Evolutionary conservation across 1,284 basidiomycete species (phyloP).

Genomic region (Butyriboletus regius): DNA sequence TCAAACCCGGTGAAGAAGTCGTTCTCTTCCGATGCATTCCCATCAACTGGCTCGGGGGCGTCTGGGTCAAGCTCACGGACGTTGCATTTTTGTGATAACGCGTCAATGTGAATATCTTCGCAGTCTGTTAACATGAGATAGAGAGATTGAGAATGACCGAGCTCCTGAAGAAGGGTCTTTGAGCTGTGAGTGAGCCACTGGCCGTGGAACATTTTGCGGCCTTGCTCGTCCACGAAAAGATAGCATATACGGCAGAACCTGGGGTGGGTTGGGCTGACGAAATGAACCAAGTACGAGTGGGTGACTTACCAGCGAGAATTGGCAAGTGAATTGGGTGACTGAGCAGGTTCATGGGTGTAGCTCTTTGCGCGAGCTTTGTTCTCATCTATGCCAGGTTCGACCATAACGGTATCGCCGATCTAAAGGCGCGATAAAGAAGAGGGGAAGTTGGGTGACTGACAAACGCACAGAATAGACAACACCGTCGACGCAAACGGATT

Average conservation of each 20-base stretch:
- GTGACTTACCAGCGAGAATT: conserved; percentile 47
- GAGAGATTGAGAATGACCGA: conserved; percentile 52
- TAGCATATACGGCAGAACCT: conserved; percentile 63
- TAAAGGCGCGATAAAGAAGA: conserved; percentile 22
- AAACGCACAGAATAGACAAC: conserved; percentile 45
- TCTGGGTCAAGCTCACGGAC: conserved; percentile 38
- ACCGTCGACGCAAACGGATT: conserved; percentile 48
- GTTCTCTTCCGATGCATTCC: conserved; percentile 36
- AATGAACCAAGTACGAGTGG: neutral
- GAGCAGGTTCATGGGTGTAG: conserved; percentile 32
- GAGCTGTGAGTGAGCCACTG: conserved; percentile 63
- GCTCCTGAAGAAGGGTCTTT: conserved; percentile 57
- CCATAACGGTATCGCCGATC: conserved; percentile 57
- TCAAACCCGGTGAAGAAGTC: conserved; percentile 50
- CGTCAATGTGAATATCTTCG: conserved; percentile 43
- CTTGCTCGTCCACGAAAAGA: conserved; percentile 42
- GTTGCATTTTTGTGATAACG: conserved; percentile 52
- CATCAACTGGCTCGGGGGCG: conserved; percentile 41
- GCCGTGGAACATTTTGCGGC: conserved; percentile 50
- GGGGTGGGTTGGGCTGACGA: neutral
- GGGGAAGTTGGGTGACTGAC: neutral
- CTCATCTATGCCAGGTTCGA: conserved; percentile 45
- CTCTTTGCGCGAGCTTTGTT: conserved; percentile 35
- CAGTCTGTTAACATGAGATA: conserved; percentile 49
- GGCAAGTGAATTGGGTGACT: conserved; percentile 42